Evolutionary conservation across 768 basidiomycete genomes (phyloP), one percentile per base, ranked within the genome.

Genomic region (Amanita polypyramis): DNA sequence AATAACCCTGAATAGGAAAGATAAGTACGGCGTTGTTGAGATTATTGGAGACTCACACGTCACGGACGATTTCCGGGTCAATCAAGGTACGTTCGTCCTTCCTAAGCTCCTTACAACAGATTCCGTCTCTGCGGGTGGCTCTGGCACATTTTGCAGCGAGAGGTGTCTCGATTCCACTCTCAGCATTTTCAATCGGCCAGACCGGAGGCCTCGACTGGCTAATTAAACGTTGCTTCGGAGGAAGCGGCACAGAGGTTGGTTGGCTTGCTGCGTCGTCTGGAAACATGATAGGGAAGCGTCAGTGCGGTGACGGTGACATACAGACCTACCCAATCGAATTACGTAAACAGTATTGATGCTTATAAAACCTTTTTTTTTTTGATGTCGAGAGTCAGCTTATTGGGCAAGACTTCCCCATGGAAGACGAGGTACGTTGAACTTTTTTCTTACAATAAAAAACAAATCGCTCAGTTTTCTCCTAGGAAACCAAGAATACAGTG

Each of bases 41-140:
- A 42, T 29, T n/a, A 43, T 44, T 21, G n/a, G 5, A 36, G 4
- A 67, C 85, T 61, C 58, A 91, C 89, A 90, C 78, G 54, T 94
- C 91, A 6, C 90, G 80, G 15, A 95, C 75, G 40, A 94, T 67
- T 53, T 94, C 91, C 0, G 93, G 92, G 60, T 95, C 79, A 32
- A 95, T 68, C 32, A 96, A 74, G 0, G 77, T 83, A 20, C 91
- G 76, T 50, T 91, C 82, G 41, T 91, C 87, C 10, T 82, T 77
- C 58, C 80, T 89, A 50, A 95, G 77, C 47, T 93, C 88, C 57
- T 89, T 85, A 70, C 92, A 96, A 66, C 93, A 95, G 3, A 92
- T 64, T 6, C 84, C 86, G 43, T 75, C 76, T 38, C 66, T 67
- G 27, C 74, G 71, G 27, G 67, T 63, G 46, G 75, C 65, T 52